Evolutionary conservation across 2,329 filamentous ascomycete genomes (phyloP).

Genomic region (Colletotrichum filicis): DNA sequence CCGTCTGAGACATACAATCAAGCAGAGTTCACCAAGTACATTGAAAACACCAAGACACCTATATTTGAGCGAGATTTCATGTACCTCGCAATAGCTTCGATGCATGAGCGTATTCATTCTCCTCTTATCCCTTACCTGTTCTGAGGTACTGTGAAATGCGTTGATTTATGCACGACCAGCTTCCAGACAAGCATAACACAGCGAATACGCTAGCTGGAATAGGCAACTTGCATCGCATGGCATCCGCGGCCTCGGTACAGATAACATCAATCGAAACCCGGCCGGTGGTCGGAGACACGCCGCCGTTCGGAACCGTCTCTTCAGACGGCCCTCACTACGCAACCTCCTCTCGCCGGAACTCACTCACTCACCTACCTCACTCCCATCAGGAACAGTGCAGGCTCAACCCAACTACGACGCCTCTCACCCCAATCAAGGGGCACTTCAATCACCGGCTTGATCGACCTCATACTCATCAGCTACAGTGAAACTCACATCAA

Average conservation of each 20-base stretch:
- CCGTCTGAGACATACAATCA: too few relatives aligned
- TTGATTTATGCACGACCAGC: background rate
- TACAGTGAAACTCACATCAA: background rate
- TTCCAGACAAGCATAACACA: background rate
- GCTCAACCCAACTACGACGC: background rate
- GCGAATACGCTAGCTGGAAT: conserved; percentile 1
- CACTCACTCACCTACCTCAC: background rate
- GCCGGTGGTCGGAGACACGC: conserved; percentile 31
- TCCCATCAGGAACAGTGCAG: background rate
- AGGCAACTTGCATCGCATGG: conserved; percentile 6
- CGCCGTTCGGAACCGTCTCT: conserved; percentile 15
- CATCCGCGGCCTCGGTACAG: conserved; percentile 8
- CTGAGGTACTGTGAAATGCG: too few relatives aligned
- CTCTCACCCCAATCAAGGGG: background rate
- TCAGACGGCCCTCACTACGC: background rate
- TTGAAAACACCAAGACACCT: too few relatives aligned
- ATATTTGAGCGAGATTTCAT: too few relatives aligned
- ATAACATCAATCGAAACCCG: conserved; percentile 9
- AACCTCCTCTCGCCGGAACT: background rate
- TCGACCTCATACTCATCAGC: background rate
- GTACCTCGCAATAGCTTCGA: too few relatives aligned
- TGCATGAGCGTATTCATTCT: too few relatives aligned
- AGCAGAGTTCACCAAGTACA: too few relatives aligned
- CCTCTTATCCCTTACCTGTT: too few relatives aligned
- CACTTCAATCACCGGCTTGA: too few relatives aligned